A percentile compares a stretch with the other conserved stretches of the same genome.
Conservation (phyloP, 495 filamentous ascomycete species). For the Neurospora intermedia region DNA sequence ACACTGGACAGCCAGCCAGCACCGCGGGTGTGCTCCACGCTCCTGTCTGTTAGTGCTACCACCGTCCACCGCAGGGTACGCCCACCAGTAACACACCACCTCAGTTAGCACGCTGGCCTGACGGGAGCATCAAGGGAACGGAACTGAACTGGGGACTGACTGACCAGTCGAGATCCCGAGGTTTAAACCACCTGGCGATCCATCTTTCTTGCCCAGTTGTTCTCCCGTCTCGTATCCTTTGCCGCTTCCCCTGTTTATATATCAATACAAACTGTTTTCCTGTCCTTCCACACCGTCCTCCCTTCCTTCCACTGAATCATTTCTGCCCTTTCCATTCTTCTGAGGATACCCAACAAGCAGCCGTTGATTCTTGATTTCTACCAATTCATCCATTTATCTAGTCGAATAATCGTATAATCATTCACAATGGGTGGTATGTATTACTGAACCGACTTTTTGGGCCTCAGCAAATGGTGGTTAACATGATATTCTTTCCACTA, state of each 20-base stretch:
- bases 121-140: too few relatives aligned
- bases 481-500: neutral
- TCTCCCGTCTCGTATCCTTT: neutral
- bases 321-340: neutral
- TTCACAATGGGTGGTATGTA: conserved; percentile 26
- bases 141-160: too few relatives aligned
- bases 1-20: neutral
- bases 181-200: neutral
- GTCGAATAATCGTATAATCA: neutral
- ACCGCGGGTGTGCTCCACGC: neutral
- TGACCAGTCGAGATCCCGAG: neutral
- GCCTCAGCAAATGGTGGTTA: neutral
- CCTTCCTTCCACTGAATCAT: neutral
- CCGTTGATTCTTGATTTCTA: neutral
- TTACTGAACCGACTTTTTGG: neutral
- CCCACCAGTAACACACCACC: neutral
- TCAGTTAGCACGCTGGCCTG: neutral
- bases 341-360: neutral
- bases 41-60: neutral
- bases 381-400: neutral
- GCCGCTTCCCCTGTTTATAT: neutral
- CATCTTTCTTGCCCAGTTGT: neutral
- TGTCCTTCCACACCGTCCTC: neutral
- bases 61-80: neutral
- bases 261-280: neutral